Conservation (phyloP, 192 early-diverging fungal species). For the Kappamyces sp. region DNA sequence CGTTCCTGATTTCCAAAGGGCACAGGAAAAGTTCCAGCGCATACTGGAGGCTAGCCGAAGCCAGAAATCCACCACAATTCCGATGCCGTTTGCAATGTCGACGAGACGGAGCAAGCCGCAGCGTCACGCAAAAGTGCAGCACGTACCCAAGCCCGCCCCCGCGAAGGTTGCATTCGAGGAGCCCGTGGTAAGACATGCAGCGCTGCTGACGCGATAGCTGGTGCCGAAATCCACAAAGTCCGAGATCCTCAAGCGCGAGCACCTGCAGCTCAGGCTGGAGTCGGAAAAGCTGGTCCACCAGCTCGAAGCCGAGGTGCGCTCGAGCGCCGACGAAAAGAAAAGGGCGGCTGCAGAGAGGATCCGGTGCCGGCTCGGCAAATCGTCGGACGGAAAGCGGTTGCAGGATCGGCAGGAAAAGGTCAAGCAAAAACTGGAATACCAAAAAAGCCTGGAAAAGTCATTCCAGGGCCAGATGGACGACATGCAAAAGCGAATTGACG, state of each 20-base stretch:
- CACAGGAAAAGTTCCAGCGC: background rate
- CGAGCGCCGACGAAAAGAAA: background rate
- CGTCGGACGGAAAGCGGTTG: background rate
- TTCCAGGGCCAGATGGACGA: conserved; percentile 4
- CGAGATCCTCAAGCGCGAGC: background rate
- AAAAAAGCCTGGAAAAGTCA: conserved; percentile 7
- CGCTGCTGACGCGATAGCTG: background rate
- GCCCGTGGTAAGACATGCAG: background rate
- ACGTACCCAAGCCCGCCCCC: background rate
- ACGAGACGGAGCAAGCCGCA: background rate
- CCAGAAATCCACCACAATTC: background rate
- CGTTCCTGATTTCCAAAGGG: conserved; percentile 3
- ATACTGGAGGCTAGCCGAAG: conserved; percentile 4
- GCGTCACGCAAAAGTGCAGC: background rate
- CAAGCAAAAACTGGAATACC: conserved; percentile 8
- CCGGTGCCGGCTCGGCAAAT: background rate
- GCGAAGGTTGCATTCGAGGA: background rate
- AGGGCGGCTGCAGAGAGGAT: conserved; percentile 11
- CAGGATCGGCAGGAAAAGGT: background rate
- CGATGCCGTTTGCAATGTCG: conserved; percentile 8
- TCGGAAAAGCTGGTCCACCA: background rate
- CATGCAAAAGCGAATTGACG: conserved; percentile 8
- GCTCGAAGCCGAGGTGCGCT: conserved; percentile 1
- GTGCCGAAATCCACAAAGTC: conserved; percentile 4
- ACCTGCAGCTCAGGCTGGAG: conserved; percentile 1